Evolutionary conservation across 1,284 basidiomycete species (phyloP), one percentile per base, ranked within the genome.

Genomic region (Cronartium quercuum): DNA sequence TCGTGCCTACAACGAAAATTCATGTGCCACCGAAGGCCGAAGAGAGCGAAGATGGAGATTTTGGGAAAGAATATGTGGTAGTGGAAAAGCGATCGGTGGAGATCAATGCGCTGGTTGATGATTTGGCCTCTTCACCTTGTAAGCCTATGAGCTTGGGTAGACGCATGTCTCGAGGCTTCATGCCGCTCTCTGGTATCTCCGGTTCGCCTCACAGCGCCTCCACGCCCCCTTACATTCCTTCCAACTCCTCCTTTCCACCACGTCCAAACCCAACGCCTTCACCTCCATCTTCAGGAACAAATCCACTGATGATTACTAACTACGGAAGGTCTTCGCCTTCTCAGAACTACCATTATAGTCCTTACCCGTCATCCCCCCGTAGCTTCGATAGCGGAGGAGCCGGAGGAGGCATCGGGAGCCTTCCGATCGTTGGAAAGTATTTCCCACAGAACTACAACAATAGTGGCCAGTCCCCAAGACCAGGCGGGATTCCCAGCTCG

Each of bases 61-160:
- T 82, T 4, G 82, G 82, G 0, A 79, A 80, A 37, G 85, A 86
- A 66, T 87, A 86, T 77, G 85, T 86, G 4, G 83, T 87, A 42
- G 84, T 87, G 13, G 85, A 87, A 80, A 87, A 86, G 80, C 81
- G 84, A 41, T 85, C 84, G 1, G 85, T 86, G 12, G 85, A 87
- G 79, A 84, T 86, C 77, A 86, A 86, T 73, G 84, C 84, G 9
- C 79, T 86, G 12, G 86, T 85, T 4, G 86, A 86, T 78, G 85
- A 84, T 76, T 79, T 84, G 15, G 84, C 84, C 35, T 82, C 83
- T 51, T 80, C 81, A 3, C 80, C 83, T 0, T 79, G 79, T 57
- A 80, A 81, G 35, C 82, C 82, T 0, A 78, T 78, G 12, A 77
- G 81, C 0, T 76, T 85, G 1, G 77, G 80, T 2, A 80, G 83